Percentiles rank a stretch among this genome's conserved stretches.
These are phyloP conservation scores for Calocera viscosa DNA, from an alignment of 768 basidiomycete genomes.

Conservation along the genomic window DNA sequence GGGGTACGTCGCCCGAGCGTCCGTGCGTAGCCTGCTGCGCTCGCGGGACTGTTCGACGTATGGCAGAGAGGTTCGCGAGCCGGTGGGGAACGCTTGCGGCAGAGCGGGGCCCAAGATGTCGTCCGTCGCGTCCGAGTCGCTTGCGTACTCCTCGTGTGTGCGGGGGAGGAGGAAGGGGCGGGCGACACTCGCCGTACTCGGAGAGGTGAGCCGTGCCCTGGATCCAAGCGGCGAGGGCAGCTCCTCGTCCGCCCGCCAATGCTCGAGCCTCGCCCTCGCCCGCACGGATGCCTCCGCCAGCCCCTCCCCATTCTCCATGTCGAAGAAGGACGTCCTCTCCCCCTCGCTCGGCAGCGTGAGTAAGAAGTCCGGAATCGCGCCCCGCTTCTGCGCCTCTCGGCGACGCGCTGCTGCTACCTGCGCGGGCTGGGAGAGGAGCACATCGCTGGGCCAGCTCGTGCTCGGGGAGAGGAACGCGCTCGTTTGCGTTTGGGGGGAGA, in stretches of 20 bases:
- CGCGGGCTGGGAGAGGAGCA: not conserved
- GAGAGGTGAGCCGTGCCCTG: too few species aligned
- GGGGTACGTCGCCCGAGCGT: not conserved
- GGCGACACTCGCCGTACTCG: not conserved
- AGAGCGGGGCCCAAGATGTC: not conserved
- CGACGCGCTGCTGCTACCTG: not conserved
- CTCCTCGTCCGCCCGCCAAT: too few species aligned
- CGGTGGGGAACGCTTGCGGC: not conserved
- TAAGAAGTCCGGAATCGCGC: not conserved
- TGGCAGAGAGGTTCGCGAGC: not conserved
- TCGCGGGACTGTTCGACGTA: not conserved
- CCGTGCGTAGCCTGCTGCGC: not conserved
- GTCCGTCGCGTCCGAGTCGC: conserved; percentile 3
- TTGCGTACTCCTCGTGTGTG: not conserved
- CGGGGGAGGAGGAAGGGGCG: not conserved
- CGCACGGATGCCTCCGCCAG: not conserved
- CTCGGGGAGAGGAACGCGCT: not conserved
- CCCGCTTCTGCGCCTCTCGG: not conserved
- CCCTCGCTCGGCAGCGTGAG: not conserved
- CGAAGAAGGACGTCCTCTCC: not conserved
- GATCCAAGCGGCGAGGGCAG: too few species aligned
- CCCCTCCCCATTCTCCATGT: not conserved
- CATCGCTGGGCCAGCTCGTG: not conserved
- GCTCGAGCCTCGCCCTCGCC: not conserved
- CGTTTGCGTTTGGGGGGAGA: too few species aligned